Base-by-base conservation (phyloP, 768 basidiomycete species). In the Mycena floridula region DNA sequence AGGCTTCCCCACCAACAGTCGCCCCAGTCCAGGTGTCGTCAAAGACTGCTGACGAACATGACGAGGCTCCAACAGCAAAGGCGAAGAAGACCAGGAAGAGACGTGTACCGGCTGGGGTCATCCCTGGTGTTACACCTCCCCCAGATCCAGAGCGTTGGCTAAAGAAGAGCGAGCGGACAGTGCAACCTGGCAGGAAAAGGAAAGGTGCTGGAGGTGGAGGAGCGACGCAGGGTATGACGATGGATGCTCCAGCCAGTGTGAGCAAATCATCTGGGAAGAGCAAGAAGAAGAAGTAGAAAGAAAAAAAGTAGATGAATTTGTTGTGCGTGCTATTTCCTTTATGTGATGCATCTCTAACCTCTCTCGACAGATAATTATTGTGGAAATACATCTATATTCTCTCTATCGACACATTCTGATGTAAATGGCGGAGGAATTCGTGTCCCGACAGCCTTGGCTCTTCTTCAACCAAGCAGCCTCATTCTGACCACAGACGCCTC, bases 81-180 rank as follows among this genome's bases (percentile, higher is more conserved):
- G 58, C 50, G 41, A 75, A 69, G 64, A 77, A 76, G 59, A 72
- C 76, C 52, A 74, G 83, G 47, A 75, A 63, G 62, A 76, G 77
- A 50, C 81, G 87, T 57, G 72, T 90, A 15, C 88, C 89, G 12
- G 70, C 76, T 44, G 82, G 84, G n/a, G 82, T 90, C 18, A 62
- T 81, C 21, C 84, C 81, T 15, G 88, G 89, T 16, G 79, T 87
- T 11, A 89, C 88, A 4, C 87, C 88, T 23, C 73, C 80, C 15
- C 89, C 89, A 25, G 89, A 91, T 64, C 87, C 89, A 21, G 89
- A 91, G 60, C 69, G 89, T 50, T 91, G 89, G 89, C 59, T 91
- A 48, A 91, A 91, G 77, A 91, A 89, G 69, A 85, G 78, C 42
- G 86, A 89, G 60, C 70, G 87, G 40, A 22, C 79, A 76, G 58